These are phyloP conservation scores for Perkinsus marinus DNA, from an alignment of 169 alveolate genomes.

Conservation along the genomic window DNA sequence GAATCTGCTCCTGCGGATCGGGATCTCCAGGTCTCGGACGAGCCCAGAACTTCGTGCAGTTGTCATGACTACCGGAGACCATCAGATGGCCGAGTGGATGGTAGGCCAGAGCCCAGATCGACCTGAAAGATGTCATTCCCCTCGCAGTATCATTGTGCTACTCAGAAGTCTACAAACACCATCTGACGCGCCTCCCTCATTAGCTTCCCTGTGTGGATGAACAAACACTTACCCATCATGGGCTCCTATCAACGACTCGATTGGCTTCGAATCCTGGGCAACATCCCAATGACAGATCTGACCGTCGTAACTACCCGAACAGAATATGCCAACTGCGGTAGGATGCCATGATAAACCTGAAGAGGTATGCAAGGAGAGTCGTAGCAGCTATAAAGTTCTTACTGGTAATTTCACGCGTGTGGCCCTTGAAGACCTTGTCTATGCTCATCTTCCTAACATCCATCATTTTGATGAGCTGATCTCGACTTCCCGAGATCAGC, in stretches of 20 bases:
- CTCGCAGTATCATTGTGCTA: neutral
- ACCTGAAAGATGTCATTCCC: neutral
- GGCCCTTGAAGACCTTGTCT: slow-evolving; percentile 40
- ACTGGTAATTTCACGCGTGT: slow-evolving; percentile 37
- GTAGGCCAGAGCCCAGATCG: slow-evolving; percentile 43
- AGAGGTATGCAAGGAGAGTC: neutral
- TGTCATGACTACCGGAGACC: slow-evolving; percentile 53
- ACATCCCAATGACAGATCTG: slow-evolving; percentile 42
- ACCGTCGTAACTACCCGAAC: slow-evolving; percentile 45
- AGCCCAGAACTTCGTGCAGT: slow-evolving; percentile 38
- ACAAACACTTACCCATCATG: slow-evolving; percentile 19
- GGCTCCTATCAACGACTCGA: neutral
- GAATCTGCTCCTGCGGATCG: neutral
- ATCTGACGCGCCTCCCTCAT: too few relatives aligned
- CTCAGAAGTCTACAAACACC: too few relatives aligned
- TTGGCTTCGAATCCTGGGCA: slow-evolving; percentile 20
- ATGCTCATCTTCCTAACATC: slow-evolving; percentile 52
- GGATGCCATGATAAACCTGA: slow-evolving; percentile 53
- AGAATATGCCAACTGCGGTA: slow-evolving; percentile 42
- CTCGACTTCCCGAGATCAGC: slow-evolving; percentile 49
- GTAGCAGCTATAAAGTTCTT: neutral
- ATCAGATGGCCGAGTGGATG: slow-evolving; percentile 46
- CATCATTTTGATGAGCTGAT: slow-evolving; percentile 43
- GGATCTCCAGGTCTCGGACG: neutral
- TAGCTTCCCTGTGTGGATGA: neutral